Percentiles rank a stretch among this genome's conserved stretches.
Conservation (phyloP, 2,329 filamentous ascomycete species). For the Volutella citrinella region DNA sequence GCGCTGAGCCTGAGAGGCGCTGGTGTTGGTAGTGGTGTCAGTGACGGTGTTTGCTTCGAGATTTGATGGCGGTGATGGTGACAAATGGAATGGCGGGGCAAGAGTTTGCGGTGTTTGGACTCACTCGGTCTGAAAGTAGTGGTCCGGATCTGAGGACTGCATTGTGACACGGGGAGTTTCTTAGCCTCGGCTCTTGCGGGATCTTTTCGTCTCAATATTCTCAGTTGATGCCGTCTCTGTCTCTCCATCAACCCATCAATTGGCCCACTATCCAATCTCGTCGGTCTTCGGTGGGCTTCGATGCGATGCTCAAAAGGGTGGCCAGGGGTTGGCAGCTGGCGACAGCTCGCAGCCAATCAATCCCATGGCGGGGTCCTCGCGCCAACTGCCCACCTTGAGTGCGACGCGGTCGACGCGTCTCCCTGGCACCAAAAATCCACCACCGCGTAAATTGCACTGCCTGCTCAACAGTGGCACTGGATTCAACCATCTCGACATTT, state of each 20-base stretch:
- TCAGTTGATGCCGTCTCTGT: too few species aligned
- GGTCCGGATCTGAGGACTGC: slow-evolving; percentile 67
- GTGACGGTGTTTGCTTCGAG: background rate
- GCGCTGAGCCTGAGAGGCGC: slow-evolving; percentile 46
- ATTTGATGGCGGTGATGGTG: background rate
- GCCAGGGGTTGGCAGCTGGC: too few species aligned
- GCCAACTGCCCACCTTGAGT: background rate
- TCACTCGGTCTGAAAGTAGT: slow-evolving; percentile 93
- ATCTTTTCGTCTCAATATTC: too few species aligned
- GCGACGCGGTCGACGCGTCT: background rate
- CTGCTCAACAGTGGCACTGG: slow-evolving; percentile 1
- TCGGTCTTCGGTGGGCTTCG: too few species aligned
- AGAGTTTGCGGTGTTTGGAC: slow-evolving; percentile 38
- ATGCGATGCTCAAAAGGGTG: too few species aligned
- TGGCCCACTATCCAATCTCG: too few species aligned
- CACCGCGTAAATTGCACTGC: slow-evolving; percentile 6
- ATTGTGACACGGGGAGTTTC: slow-evolving; percentile 49
- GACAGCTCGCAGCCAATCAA: too few species aligned
- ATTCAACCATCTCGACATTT: slow-evolving; percentile 1
- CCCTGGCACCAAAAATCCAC: slow-evolving; percentile 4
- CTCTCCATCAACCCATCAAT: too few species aligned
- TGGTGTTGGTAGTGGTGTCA: slow-evolving; percentile 26
- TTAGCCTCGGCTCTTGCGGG: too few species aligned
- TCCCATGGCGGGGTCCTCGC: slow-evolving; percentile 29
- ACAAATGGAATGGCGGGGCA: too few species aligned